phyloP scores from a whole-genome alignment of 208 protist genomes.

The Crithidia expoeki region DNA sequence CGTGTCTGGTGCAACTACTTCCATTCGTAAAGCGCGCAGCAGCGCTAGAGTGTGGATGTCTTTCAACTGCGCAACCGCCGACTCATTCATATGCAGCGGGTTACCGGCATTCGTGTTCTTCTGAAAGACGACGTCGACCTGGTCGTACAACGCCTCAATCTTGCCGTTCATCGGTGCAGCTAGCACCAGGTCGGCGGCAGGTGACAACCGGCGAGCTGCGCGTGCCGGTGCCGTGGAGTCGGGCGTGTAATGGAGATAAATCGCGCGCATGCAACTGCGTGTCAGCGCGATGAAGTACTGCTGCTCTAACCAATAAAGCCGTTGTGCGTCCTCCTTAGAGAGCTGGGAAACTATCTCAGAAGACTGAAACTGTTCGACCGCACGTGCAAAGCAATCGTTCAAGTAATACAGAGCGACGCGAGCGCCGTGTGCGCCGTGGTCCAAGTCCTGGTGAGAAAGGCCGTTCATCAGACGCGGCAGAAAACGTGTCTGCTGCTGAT shows the following conservation, averaged over 20 bases:
- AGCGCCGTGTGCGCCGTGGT: conserved; percentile 16
- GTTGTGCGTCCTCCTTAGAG: background rate
- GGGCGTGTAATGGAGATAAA: conserved; percentile 23
- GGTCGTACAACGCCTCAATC: conserved; percentile 44
- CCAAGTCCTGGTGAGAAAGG: conserved; percentile 14
- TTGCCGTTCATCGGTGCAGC: conserved; percentile 21
- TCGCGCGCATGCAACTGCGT: conserved; percentile 22
- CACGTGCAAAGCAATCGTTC: conserved; percentile 5
- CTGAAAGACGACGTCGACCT: conserved; percentile 73
- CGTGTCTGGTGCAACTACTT: conserved; percentile 50
- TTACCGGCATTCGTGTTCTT: conserved; percentile 73
- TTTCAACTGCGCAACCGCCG: conserved; percentile 34
- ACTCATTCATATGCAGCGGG: conserved; percentile 40
- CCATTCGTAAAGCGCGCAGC: conserved; percentile 70
- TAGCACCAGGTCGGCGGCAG: conserved; percentile 15
- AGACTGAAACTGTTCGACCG: conserved; percentile 3
- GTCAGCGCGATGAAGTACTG: conserved; percentile 22
- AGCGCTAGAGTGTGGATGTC: conserved; percentile 42
- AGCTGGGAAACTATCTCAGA: background rate
- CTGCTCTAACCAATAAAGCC: conserved; percentile 35
- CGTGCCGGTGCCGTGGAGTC: background rate
- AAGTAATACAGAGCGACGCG: conserved; percentile 35
- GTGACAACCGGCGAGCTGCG: background rate
- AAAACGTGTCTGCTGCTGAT: conserved; percentile 9
- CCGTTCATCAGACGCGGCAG: conserved; percentile 17